Percentiles rank a stretch among this genome's conserved stretches.
phyloP scores from a whole-genome alignment of 345 rosid genomes.

The Euclidium syriacum region DNA sequence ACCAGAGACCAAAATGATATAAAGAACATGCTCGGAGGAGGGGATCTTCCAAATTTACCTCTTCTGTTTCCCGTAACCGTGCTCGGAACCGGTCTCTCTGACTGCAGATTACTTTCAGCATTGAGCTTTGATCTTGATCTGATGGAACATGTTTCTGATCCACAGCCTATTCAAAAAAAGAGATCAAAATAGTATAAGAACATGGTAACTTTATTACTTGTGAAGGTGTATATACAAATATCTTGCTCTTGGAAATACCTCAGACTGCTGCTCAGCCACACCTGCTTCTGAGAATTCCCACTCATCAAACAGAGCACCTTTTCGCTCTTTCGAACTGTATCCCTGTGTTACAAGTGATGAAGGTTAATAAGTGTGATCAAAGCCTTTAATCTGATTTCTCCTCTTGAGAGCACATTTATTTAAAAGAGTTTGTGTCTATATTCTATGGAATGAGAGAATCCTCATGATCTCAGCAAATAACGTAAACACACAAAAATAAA shows the following conservation, averaged over 20 bases:
- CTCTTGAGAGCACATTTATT: neutral
- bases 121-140: conserved; percentile 92
- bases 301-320: conserved; percentile 64
- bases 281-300: conserved; percentile 93
- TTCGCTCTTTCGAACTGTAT: conserved; percentile 77
- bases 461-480: neutral
- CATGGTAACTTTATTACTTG: neutral
- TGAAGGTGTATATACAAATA: neutral
- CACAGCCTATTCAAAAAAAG: conserved; percentile 41
- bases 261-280: conserved; percentile 55
- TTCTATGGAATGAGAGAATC: neutral
- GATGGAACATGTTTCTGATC: conserved; percentile 67
- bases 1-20: too few species aligned
- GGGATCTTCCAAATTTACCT: conserved; percentile 38
- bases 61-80: conserved; percentile 86
- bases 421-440: neutral
- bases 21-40: neutral
- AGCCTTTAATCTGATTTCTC: neutral
- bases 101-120: conserved; percentile 96
- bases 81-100: conserved; percentile 91
- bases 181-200: neutral
- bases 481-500: neutral
- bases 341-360: conserved; percentile 45
- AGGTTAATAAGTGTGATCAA: neutral
- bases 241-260: conserved; percentile 50